Base-by-base conservation (phyloP, 2,329 filamentous ascomycete species). In the Drechslerella dactyloides region DNA sequence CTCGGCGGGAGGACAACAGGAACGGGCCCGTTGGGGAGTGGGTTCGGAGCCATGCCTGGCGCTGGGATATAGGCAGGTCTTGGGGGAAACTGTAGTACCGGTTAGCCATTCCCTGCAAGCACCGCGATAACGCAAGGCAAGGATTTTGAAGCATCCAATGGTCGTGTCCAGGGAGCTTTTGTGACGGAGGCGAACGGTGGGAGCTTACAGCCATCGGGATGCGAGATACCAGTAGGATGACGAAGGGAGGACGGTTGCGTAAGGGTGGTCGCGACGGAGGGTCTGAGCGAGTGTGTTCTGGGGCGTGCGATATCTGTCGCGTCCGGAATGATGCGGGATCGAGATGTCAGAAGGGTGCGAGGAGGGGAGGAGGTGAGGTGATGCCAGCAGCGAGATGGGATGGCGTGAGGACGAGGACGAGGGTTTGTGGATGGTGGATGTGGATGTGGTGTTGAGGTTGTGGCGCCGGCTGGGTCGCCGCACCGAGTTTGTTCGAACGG, bases 1-100 rank as follows among this genome's bases (percentile, higher is more conserved):
- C 55, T 73, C 37, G 60, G 70, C n/a, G 64, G 63, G n/a, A 65
- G 60, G 33, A 69, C 59, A 19, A 73, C 70, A 5, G 70, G 63
- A 17, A 69, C 60, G n/a, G 70, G 70, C 42, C 60, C 60, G 40
- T 69, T 69, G 27, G 60, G 70, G 23, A 70, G 50, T 6, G 62
- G 58, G 24, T 63, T 61, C 30, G 60, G 54, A 55, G 63, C 54
- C 68, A 72, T 72, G 33, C 60, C 60, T 6, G 55, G 24, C 33
- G 48, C 68, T 27, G 68, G 37, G 19, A 44, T 44, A 55, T 51
- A 65, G 17, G 48, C 60, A 17, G 60, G 27, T 55, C 68, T 37
- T 13, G 55, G 33, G 40, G 60, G 60, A 44, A 61, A 72, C 68
- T 72, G 57, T 10, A 24, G 40, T 8, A 59, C 59, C 51, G 23